Evolutionary conservation across 1,284 basidiomycete genomes (phyloP), one percentile per base, ranked within the genome.

Genomic region (Leccinum angustisporum): DNA sequence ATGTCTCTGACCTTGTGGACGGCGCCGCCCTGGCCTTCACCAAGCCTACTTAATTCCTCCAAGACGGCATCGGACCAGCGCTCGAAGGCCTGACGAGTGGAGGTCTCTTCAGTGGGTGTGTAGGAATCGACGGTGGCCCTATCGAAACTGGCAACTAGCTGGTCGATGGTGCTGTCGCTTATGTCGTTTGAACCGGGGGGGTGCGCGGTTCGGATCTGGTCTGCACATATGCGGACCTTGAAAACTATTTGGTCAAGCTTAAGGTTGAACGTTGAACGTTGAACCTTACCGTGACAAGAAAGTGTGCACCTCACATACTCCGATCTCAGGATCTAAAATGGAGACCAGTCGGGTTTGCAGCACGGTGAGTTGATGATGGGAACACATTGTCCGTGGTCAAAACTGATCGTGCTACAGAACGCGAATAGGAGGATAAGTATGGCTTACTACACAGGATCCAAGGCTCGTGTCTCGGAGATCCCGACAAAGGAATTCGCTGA

Each of bases 21-120:
- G 6, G 95, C 92, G 46, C 97, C 97, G 60, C 96, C 95, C 21
- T 96, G 94, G 43, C 97, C 97, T 74, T 99, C 97, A 13, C 97
- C 97, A 1, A 99, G 80, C 46, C 91, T 81, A 16, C 79, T 76
- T 27, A 96, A 66, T 63, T 90, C 86, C 64, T 93, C 90, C 48
- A 97, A 80, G 65, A 88, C 78, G 54, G 85, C 84, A 73, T 92
- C 90, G 9, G 84, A 81, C 81, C 83, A 92, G 56, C 84, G 75
- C 60, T 72, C 70, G 60, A 71, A 69, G 13, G 77, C 58, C 40
- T 67, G 62, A 64, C 60, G 73, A 67, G 65, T 60, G 14, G 64
- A 65, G 63, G 63, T 72, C 63, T 70, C 70, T 48, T 77, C 72
- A 3, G 75, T 75, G 31, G 77, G 75, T 30, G 73, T 70, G 61